Percentiles rank a stretch among this genome's conserved stretches.
phyloP scores from a whole-genome alignment of 306 rosid species.

The Sindora glabra region DNA sequence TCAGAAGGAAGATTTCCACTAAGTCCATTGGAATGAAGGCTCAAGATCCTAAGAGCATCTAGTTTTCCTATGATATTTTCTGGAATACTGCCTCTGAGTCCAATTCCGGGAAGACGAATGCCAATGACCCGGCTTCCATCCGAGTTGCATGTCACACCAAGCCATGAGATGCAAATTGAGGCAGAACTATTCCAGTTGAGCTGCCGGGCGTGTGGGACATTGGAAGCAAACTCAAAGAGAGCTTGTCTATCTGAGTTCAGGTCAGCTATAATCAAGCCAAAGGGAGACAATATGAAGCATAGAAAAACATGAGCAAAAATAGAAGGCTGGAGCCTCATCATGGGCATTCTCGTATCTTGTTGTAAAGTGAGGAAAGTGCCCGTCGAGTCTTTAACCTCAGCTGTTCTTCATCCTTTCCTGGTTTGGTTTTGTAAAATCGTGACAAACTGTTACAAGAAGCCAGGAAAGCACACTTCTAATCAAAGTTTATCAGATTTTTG shows the following conservation, averaged over 20 bases:
- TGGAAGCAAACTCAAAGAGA: constrained; percentile 52
- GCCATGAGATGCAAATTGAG: constrained; percentile 61
- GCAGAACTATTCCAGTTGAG: constrained; percentile 61
- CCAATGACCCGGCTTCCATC: constrained; percentile 41
- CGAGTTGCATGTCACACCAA: constrained; percentile 54
- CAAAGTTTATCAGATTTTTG: too few relatives aligned
- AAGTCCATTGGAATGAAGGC: constrained; percentile 71
- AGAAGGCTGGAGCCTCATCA: constrained; percentile 42
- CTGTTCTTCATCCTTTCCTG: constrained; percentile 32
- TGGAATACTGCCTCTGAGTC: constrained; percentile 52
- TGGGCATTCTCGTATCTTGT: too few relatives aligned
- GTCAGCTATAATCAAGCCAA: constrained; percentile 29
- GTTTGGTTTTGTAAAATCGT: constrained; percentile 17
- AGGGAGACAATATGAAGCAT: constrained; percentile 8
- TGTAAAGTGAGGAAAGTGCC: constrained; percentile 14
- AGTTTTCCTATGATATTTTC: constrained; percentile 50
- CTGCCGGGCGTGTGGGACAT: constrained; percentile 40
- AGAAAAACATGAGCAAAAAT: constrained; percentile 26
- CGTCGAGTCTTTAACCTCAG: constrained; percentile 20
- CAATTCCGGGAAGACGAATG: constrained; percentile 67
- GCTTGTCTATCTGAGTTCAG: constrained; percentile 59
- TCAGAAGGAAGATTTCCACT: constrained; percentile 57
- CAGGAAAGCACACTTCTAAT: not conserved
- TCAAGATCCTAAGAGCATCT: constrained; percentile 50
- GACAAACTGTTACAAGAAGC: constrained; percentile 22